Conservation (phyloP, 352 stramenopile species). For the Globisporangium paddicum region DNA sequence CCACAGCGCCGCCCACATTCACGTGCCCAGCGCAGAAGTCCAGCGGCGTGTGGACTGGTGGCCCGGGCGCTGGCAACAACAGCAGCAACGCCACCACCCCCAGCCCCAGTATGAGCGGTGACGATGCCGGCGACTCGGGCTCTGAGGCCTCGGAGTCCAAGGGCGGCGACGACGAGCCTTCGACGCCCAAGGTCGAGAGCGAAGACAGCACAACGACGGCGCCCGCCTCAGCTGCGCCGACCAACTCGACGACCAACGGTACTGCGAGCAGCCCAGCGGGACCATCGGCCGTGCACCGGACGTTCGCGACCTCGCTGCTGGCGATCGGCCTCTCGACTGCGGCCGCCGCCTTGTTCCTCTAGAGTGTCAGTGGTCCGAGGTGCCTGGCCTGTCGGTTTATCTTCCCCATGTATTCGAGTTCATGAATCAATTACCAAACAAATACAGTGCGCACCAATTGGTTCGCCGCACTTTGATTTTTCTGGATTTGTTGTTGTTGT, state of each 20-base stretch:
- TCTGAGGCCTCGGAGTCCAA: background rate
- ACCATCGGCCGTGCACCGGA: background rate
- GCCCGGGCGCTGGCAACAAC: too few relatives aligned
- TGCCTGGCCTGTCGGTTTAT: too few relatives aligned
- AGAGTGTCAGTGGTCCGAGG: too few relatives aligned
- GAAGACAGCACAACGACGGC: background rate
- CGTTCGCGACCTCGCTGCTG: background rate
- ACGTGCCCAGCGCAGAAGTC: constrained; percentile 34
- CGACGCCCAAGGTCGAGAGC: background rate
- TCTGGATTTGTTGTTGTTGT: too few relatives aligned
- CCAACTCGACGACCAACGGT: background rate
- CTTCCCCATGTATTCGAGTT: too few relatives aligned
- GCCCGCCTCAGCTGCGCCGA: background rate
- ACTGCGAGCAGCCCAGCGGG: background rate
- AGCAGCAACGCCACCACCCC: too few relatives aligned
- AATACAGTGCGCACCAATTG: too few relatives aligned
- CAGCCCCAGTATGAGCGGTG: background rate
- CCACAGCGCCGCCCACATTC: constrained; percentile 13
- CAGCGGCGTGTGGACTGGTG: constrained; percentile 35
- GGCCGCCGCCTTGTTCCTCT: background rate
- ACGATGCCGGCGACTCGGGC: background rate
- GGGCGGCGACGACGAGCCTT: background rate
- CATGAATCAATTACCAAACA: too few relatives aligned
- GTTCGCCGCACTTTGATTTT: too few relatives aligned
- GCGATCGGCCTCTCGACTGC: background rate